phyloP scores from a whole-genome alignment of 1,284 basidiomycete species.

The Trichosporon faecale region DNA sequence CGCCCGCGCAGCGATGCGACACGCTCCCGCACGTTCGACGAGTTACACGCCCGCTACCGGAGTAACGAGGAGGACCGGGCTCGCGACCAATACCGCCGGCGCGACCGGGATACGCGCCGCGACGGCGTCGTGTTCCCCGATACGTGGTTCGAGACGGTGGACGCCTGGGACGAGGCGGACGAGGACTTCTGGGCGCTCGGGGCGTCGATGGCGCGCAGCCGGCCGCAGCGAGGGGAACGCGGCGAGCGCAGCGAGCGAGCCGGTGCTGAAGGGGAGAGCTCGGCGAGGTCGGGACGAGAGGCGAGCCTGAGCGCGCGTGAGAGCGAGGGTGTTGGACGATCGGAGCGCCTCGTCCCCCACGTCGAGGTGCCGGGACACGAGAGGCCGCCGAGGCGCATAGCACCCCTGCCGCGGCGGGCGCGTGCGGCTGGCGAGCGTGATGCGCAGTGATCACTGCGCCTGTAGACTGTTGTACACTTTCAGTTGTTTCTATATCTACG shows the following conservation, averaged over 20 bases:
- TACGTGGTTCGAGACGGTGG: slow-evolving; percentile 10
- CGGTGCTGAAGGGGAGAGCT: neutral
- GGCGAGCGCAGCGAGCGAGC: neutral
- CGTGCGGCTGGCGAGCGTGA: neutral
- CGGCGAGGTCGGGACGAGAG: neutral
- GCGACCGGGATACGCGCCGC: slow-evolving; percentile 19
- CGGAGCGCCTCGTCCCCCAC: slow-evolving; percentile 1
- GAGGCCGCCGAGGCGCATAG: slow-evolving; percentile 7
- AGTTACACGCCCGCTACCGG: slow-evolving; percentile 4
- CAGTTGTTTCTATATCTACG: neutral
- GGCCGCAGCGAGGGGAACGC: neutral
- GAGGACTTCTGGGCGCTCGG: neutral
- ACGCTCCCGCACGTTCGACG: slow-evolving; percentile 11
- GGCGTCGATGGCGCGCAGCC: neutral
- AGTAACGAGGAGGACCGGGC: neutral
- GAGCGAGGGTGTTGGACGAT: neutral
- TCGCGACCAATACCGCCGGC: neutral
- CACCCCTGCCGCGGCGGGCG: slow-evolving; percentile 13
- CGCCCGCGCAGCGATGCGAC: slow-evolving; percentile 7
- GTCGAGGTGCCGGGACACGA: slow-evolving; percentile 2
- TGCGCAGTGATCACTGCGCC: neutral
- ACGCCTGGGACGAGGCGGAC: neutral
- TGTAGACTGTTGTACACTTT: neutral
- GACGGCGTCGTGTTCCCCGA: slow-evolving; percentile 24
- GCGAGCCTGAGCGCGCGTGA: neutral